These are phyloP conservation scores for Trichoderma simmonsii DNA, from an alignment of 2,329 filamentous ascomycete species.

Conservation along the genomic window DNA sequence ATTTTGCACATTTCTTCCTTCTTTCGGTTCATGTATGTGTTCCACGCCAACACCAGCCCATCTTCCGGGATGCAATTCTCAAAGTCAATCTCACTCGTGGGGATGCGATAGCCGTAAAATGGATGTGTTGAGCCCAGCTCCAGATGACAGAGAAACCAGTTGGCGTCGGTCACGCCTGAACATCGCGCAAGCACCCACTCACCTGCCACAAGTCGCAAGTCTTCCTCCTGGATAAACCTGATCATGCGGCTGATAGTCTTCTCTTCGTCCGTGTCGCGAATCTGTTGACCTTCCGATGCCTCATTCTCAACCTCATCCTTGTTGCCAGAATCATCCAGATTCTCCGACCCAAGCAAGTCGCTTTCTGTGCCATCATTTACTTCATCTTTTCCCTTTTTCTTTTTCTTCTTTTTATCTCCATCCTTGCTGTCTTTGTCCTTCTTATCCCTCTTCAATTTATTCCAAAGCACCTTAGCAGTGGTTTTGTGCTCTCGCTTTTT, in stretches of 20 bases:
- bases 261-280: background rate
- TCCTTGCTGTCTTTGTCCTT: background rate
- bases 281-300: background rate
- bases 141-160: conserved; percentile 20
- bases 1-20: conserved; percentile 20
- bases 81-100: conserved; percentile 19
- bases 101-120: conserved; percentile 18
- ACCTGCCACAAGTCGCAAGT: conserved; percentile 14
- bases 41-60: conserved; percentile 13
- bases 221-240: conserved; percentile 17
- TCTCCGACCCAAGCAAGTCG: background rate
- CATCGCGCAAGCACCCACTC: conserved; percentile 19
- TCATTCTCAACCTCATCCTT: background rate
- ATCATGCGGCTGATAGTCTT: conserved; percentile 11
- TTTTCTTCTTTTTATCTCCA: background rate
- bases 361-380: background rate
- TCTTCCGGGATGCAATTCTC: background rate
- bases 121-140: conserved; percentile 18
- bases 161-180: conserved; percentile 10
- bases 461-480: background rate
- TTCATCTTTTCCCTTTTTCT: background rate
- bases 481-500: background rate
- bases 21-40: conserved; percentile 19
- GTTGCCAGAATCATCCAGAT: background rate
- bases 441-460: conserved; percentile 1